Evolutionary conservation across 2,329 filamentous ascomycete genomes (phyloP).

Genomic region (Neopestalotiopsis sp.): DNA sequence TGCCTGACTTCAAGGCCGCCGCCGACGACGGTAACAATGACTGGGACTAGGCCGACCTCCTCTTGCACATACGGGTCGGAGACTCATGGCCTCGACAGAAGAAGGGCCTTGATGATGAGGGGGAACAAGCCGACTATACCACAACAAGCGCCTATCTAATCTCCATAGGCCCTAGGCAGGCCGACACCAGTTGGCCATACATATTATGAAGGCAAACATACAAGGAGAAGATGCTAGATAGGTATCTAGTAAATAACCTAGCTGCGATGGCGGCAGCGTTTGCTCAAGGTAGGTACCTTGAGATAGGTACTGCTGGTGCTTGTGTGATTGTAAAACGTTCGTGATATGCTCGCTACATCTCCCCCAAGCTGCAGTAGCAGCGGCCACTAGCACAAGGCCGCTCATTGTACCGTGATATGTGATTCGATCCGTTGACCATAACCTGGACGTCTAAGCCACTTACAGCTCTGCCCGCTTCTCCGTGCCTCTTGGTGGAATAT

Average conservation of each 20-base stretch:
- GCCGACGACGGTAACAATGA: not conserved
- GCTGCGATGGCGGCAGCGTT: not conserved
- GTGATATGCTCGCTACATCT: slow-evolving; percentile 5
- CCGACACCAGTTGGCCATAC: not conserved
- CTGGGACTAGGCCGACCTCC: too few relatives aligned
- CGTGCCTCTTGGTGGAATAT: not conserved
- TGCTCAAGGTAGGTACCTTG: not conserved
- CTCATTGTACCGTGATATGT: not conserved
- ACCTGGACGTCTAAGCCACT: slow-evolving; percentile 1
- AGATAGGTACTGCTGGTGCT: not conserved
- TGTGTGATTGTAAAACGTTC: not conserved
- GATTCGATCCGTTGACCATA: not conserved
- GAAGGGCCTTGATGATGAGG: not conserved
- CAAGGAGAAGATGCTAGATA: not conserved
- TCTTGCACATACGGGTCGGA: not conserved
- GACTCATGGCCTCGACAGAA: not conserved
- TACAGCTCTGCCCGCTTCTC: slow-evolving; percentile 15
- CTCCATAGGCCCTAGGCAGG: not conserved
- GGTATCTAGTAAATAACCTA: not conserved
- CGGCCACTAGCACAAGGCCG: slow-evolving; percentile 5
- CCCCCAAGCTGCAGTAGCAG: slow-evolving; percentile 1
- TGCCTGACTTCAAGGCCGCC: not conserved
- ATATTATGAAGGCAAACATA: not conserved
- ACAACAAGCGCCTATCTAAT: not conserved
- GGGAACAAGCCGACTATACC: not conserved